Evolutionary conservation across 2,329 filamentous ascomycete genomes (phyloP).

Genomic region (Harringtonia aguacate): DNA sequence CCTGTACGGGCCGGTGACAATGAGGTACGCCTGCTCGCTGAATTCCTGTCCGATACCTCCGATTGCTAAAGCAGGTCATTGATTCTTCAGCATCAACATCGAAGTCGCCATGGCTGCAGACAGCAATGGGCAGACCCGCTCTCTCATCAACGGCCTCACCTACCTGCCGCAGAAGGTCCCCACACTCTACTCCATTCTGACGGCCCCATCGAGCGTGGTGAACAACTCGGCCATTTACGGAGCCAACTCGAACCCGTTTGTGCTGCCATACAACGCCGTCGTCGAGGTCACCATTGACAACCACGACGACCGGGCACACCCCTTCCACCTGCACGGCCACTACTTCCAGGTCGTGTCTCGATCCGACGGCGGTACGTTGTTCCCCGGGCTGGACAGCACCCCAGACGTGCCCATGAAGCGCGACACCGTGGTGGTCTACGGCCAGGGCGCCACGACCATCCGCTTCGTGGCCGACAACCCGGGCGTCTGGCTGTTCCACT

Average conservation of each 20-base stretch:
- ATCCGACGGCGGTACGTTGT: constrained; percentile 39
- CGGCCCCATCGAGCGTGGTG: constrained; percentile 45
- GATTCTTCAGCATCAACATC: background rate
- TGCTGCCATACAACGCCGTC: constrained; percentile 56
- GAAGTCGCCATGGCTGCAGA: constrained; percentile 18
- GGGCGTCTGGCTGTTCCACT: constrained; percentile 33
- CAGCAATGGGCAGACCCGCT: constrained; percentile 24
- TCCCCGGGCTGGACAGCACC: constrained; percentile 42
- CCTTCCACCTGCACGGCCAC: constrained; percentile 70
- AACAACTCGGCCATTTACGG: constrained; percentile 56
- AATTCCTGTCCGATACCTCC: constrained; percentile 47
- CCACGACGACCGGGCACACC: constrained; percentile 57
- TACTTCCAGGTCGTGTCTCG: constrained; percentile 46
- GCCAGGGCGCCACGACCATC: constrained; percentile 16
- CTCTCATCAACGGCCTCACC: constrained; percentile 66
- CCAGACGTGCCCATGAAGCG: constrained; percentile 49
- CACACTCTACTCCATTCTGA: constrained; percentile 64
- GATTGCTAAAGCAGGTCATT: too few relatives aligned
- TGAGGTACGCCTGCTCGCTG: constrained; percentile 34
- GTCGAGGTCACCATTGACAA: constrained; percentile 71
- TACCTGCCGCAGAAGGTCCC: constrained; percentile 67
- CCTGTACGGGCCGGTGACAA: background rate
- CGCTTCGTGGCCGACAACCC: constrained; percentile 38
- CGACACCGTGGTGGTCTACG: constrained; percentile 21
- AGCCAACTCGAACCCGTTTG: constrained; percentile 51